Base-by-base conservation (phyloP, 2,329 filamentous ascomycete genomes). In the Epichloe sp. region DNA sequence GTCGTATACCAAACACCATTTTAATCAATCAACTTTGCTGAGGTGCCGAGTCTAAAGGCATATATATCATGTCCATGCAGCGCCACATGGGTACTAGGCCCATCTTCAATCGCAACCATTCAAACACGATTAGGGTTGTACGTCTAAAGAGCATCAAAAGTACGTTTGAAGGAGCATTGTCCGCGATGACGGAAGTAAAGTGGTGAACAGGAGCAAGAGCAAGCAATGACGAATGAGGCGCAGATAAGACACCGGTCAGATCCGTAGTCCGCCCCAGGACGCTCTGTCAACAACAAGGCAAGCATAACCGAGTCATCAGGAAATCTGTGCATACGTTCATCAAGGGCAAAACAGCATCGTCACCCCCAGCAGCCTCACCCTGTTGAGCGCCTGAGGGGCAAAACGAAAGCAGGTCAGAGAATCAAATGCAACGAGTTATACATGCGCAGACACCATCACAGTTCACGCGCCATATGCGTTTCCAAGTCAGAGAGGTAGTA, bases 361-460 rank as follows among this genome's bases (percentile, higher is more conserved):
- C 42, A 37, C 42, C 48, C 48, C 17, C 11, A 23, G 23, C 37
- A 42, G 26, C 14, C n/a, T 41, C 23, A 38, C 26, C 31, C 40
- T 36, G 11, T 17, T 23, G 15, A 36, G 19, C 34, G 17, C 19
- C 40, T 35, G 17, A 46, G 40, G 35, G 26, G 12, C 23, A 40
- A 17, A 37, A 34, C 41, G 53, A 31, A 49, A 45, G 40, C 38
- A 47, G 36, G 35, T 54, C 49, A 52, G 34, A 54, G 34, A 43
- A 35, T 47, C 46, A 51, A 49, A 36, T 44, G 12, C 36, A 52
- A 56, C 51, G 55, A 58, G 60, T 51, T 64, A 63, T 63, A 65
- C 64, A 65, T 58, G 62, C 59, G 61, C 56, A 53, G 55, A 55
- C 58, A 62, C 59, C 58, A 56, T 61, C 55, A 61, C 55, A 54